Base-by-base conservation (phyloP, 805 yeast genomes). In the Saccharomyces kudriavzevii region DNA sequence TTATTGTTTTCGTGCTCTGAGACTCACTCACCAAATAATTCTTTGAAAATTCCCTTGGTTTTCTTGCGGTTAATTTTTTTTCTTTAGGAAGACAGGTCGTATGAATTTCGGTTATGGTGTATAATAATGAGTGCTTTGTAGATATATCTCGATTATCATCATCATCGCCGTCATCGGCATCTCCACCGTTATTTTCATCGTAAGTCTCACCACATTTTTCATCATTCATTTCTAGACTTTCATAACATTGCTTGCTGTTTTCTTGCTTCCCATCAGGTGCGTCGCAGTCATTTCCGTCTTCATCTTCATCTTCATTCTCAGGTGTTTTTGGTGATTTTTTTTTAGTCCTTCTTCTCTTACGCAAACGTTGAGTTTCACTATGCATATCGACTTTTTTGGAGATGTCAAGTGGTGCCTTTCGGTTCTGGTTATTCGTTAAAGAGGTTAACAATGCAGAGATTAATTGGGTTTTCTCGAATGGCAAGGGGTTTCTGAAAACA, bases 61-160 rank as follows among this genome's bases (percentile, higher is more conserved):
- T 52, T 59, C 58, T 55, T 47, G 48, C 51, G 5, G 59, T 52
- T 35, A 35, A 45, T 1, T 56, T 56, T 43, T 50, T 48, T 47
- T 53, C 56, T 22, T 47, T 56, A 1, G 61, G 58, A n/a, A 49
- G 45, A 26, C 56, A 58, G 9, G 56, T 50, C 2, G 59, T 57
- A 47, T 49, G 53, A n/a, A 45, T 49, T 27, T 54, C 30, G 10
- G 62, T 58, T 26, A 54, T 47, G 2, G 60, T 58, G 17, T 54
- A 52, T 27, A 48, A 35, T 8, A 51, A 30, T 13, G 56, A 50
- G 20, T 30, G 49, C 11, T 51, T 40, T 11, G 45, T 27, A 28
- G n/a, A 26, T 22, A 20, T 24, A 30, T 49, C 40, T 14, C 24
- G 49, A 24, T 26, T 29, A 24, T 40, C 53, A 51, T 45, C 51